A percentile compares a stretch with the other conserved stretches of the same genome.
Conservation (phyloP, 768 basidiomycete species). For the Boletellus emodensis region DNA sequence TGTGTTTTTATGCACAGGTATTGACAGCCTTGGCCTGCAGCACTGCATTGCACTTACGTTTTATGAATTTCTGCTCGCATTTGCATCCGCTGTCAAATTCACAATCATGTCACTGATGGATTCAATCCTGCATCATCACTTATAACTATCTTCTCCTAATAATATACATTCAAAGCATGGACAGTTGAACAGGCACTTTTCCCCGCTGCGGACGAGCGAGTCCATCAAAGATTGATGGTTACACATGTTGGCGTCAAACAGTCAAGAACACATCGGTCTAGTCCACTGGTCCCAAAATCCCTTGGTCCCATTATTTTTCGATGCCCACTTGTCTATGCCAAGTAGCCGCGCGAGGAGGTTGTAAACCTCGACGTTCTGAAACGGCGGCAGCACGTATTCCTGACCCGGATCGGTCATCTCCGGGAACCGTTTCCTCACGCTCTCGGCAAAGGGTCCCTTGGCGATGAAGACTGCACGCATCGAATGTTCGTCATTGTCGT, state of each 20-base stretch:
- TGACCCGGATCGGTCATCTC: slow-evolving; percentile 27
- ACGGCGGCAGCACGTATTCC: slow-evolving; percentile 65
- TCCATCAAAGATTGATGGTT: background rate
- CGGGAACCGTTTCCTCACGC: background rate
- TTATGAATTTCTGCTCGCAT: slow-evolving; percentile 14
- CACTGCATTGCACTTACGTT: slow-evolving; percentile 6
- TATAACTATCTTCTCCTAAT: slow-evolving; percentile 28
- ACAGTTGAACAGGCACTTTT: background rate
- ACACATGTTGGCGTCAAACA: background rate
- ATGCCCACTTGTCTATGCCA: slow-evolving; percentile 50
- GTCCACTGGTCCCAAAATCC: slow-evolving; percentile 75
- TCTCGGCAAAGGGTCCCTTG: slow-evolving; percentile 72
- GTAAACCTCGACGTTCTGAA: slow-evolving; percentile 81
- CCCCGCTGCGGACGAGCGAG: background rate
- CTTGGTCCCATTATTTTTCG: slow-evolving; percentile 68
- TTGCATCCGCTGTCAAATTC: slow-evolving; percentile 19
- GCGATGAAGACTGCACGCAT: slow-evolving; percentile 92
- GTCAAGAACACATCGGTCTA: background rate
- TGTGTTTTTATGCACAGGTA: slow-evolving; percentile 19
- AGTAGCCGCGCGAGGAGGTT: slow-evolving; percentile 72
- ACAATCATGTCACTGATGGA: slow-evolving; percentile 20
- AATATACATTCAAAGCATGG: slow-evolving; percentile 14
- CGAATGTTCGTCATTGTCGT: slow-evolving; percentile 66
- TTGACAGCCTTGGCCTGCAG: slow-evolving; percentile 10
- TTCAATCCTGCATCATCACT: slow-evolving; percentile 27